Conservation (phyloP, 257 asterid genomes). For the Solanum lycopersicoides region DNA sequence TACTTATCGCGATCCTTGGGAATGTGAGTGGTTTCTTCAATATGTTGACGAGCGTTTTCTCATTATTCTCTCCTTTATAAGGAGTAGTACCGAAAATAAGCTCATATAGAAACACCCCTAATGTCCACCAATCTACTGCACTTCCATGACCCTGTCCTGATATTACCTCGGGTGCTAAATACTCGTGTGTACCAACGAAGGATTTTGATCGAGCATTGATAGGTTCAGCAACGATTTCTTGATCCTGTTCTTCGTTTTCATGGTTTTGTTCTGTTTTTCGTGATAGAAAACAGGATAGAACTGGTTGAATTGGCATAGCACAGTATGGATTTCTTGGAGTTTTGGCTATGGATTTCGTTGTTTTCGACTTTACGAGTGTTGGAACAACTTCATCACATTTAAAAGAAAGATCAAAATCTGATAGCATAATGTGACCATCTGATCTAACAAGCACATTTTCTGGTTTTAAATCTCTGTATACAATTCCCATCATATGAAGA, state of each 20-base stretch:
- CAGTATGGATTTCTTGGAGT: conserved; percentile 12
- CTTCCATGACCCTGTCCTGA: conserved; percentile 85
- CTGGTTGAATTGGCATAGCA: conserved; percentile 29
- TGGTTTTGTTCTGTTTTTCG: neutral
- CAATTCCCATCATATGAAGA: conserved; percentile 44
- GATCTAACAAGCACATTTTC: conserved; percentile 39
- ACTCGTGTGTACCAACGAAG: conserved; percentile 80
- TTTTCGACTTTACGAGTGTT: conserved; percentile 20
- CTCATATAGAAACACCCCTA: conserved; percentile 61
- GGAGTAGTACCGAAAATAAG: conserved; percentile 58
- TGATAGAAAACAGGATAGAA: conserved; percentile 26
- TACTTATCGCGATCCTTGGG: conserved; percentile 27
- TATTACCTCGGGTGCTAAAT: conserved; percentile 76
- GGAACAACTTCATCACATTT: conserved; percentile 37
- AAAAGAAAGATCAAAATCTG: conserved; percentile 40
- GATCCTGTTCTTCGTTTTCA: neutral
- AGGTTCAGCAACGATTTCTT: conserved; percentile 63
- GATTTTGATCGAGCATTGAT: conserved; percentile 60
- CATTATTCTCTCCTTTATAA: conserved; percentile 60
- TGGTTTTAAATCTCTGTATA: conserved; percentile 40
- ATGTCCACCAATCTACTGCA: conserved; percentile 90
- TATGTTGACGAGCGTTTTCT: conserved; percentile 57
- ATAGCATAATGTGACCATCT: conserved; percentile 48
- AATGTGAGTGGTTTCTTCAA: conserved; percentile 45
- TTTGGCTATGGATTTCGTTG: neutral